These are phyloP conservation scores for Pichia sp. DNA, from an alignment of 1,139 yeast genomes.

Conservation along the genomic window DNA sequence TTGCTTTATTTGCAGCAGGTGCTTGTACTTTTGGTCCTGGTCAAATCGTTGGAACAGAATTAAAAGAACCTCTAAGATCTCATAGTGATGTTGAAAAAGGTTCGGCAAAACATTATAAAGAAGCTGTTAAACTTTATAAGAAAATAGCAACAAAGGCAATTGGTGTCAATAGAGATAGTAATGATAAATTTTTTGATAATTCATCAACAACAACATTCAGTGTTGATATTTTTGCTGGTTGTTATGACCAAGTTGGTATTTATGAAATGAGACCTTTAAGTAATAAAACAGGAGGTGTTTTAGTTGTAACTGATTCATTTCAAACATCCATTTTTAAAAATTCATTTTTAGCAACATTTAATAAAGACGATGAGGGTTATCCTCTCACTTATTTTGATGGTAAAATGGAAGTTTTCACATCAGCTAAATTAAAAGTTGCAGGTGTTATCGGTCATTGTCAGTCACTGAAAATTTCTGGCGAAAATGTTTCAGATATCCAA, in stretches of 20 bases:
- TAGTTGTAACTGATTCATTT: conserved; percentile 89
- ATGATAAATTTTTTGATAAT: conserved; percentile 36
- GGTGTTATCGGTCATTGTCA: conserved; percentile 95
- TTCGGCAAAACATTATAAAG: conserved; percentile 84
- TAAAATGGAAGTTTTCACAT: conserved; percentile 78
- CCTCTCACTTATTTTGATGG: conserved; percentile 86
- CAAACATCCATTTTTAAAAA: conserved; percentile 96
- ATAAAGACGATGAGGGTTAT: conserved; percentile 80
- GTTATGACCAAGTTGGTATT: conserved; percentile 97
- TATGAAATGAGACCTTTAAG: conserved; percentile 91
- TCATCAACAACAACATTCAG: conserved; percentile 67
- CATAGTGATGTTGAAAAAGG: conserved; percentile 93
- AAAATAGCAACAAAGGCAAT: conserved; percentile 67
- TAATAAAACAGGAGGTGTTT: conserved; percentile 88
- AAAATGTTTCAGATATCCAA: conserved; percentile 84
- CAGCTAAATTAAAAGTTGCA: conserved; percentile 81
- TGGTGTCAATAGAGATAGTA: conserved; percentile 28
- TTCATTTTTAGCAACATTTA: conserved; percentile 80
- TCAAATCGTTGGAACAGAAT: conserved; percentile 82
- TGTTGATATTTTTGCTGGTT: conserved; percentile 92
- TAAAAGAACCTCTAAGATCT: conserved; percentile 94
- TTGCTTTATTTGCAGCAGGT: conserved; percentile 89
- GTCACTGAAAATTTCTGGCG: conserved; percentile 52
- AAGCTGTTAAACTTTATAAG: conserved; percentile 84
- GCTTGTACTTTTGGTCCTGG: conserved; percentile 97